Evolutionary conservation across 2,329 filamentous ascomycete species (phyloP).

Genomic region (Neofusicoccum sp.): DNA sequence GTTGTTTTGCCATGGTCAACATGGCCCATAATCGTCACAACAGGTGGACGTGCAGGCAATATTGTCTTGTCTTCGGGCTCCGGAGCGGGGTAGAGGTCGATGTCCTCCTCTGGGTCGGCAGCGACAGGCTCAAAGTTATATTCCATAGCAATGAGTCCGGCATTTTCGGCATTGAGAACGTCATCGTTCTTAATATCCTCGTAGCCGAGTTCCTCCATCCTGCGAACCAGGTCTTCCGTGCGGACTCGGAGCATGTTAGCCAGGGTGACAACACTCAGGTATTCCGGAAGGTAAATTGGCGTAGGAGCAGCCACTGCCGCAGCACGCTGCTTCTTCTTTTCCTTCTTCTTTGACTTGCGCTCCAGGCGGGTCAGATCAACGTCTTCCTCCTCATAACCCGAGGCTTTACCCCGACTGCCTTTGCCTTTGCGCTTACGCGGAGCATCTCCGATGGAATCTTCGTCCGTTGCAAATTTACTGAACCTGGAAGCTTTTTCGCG

Average conservation of each 20-base stretch:
- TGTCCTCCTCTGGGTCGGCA: slow-evolving; percentile 58
- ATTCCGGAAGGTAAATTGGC: slow-evolving; percentile 77
- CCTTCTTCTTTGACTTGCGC: slow-evolving; percentile 29
- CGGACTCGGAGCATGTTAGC: slow-evolving; percentile 72
- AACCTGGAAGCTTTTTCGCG: not conserved
- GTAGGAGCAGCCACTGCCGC: slow-evolving; percentile 30
- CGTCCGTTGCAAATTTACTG: slow-evolving; percentile 21
- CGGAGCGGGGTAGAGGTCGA: slow-evolving; percentile 70
- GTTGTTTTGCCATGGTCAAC: slow-evolving; percentile 99
- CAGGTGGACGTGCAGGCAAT: slow-evolving; percentile 76
- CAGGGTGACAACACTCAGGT: slow-evolving; percentile 82
- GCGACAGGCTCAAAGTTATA: slow-evolving; percentile 87
- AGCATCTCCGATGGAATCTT: slow-evolving; percentile 24
- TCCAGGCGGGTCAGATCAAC: slow-evolving; percentile 20
- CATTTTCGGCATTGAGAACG: slow-evolving; percentile 86
- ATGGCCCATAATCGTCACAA: slow-evolving; percentile 99
- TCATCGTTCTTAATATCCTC: slow-evolving; percentile 80
- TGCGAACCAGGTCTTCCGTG: slow-evolving; percentile 67
- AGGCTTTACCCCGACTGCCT: slow-evolving; percentile 16
- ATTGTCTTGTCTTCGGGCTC: slow-evolving; percentile 59
- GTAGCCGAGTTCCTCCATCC: slow-evolving; percentile 83
- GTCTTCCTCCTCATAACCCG: slow-evolving; percentile 22
- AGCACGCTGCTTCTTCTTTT: slow-evolving; percentile 1
- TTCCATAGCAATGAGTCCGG: slow-evolving; percentile 84
- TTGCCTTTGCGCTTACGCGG: slow-evolving; percentile 22